Evolutionary conservation across 345 rosid species (phyloP), one percentile per base, ranked within the genome.

Genomic region (Nasturtium officinale): DNA sequence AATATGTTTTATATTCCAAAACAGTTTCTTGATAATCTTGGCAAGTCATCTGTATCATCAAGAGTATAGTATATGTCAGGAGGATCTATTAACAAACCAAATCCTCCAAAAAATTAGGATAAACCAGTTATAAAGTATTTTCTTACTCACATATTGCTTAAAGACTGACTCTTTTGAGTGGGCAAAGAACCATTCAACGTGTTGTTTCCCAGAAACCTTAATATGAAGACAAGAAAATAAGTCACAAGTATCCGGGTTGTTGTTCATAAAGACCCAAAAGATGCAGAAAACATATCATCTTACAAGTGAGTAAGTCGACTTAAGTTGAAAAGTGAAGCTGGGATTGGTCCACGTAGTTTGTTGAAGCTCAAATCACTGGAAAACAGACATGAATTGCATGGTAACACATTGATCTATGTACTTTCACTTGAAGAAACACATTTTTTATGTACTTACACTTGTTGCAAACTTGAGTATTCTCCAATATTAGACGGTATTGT

Each of bases 171-270:
- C 65, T 84, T 91, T 52, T 59, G 72, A 60, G 71, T 35, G 11
- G 98, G 90, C 56, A 92, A 82, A 6, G 83, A 55, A 63, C 91
- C 95, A 67, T 65, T 77, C 37, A 92, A 74, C 21, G 46, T 74
- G 72, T 79, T 79, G 67, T 74, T 74, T 46, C 82, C 82, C 21
- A 79, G 69, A 57, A 88, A 90, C 86, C 98, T 92, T 92, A 79
- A 40, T 5, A 72, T 15, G 43, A 73, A 71, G 67, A 65, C 50
- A 73, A 71, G 67, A 65, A 46, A 79, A 37, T n/a, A 72, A 52
- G n/a, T 42, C 33, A 47, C 69, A 29, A 38, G 5, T 18, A 30
- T 64, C 50, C 20, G 7, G 20, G 25, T 57, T 13, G 42, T 3
- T 26, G 53, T 3, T 20, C 47, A 61, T 30, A 47, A 32, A 55